Conservation (phyloP, 768 basidiomycete genomes). For the Austroboletus eburneus region DNA sequence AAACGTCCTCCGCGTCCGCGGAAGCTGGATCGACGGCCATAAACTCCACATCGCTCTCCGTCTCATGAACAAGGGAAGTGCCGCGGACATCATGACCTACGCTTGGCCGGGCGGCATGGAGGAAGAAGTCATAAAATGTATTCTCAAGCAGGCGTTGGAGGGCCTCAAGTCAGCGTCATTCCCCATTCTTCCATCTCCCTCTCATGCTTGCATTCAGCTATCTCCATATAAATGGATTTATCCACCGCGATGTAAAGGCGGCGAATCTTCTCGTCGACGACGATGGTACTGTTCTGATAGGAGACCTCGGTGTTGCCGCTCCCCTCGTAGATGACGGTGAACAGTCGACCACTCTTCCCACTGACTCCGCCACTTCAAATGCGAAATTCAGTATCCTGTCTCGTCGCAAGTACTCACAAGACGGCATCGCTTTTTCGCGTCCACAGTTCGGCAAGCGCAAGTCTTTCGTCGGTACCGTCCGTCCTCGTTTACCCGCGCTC, state of each 20-base stretch:
- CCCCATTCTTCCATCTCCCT: background rate
- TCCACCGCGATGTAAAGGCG: constrained; percentile 93
- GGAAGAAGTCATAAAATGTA: constrained; percentile 83
- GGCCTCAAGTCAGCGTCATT: constrained; percentile 79
- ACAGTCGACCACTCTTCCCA: constrained; percentile 30
- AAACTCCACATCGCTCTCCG: constrained; percentile 83
- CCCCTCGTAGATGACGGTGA: constrained; percentile 67
- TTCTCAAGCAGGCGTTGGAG: constrained; percentile 79
- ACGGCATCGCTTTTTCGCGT: constrained; percentile 18
- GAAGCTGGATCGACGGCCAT: constrained; percentile 82
- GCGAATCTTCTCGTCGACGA: constrained; percentile 92
- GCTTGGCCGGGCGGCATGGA: constrained; percentile 87
- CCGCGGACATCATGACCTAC: constrained; percentile 80
- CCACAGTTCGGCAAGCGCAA: constrained; percentile 72
- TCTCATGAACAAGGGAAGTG: constrained; percentile 86
- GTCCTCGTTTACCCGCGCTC: constrained; percentile 18
- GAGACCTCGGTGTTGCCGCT: constrained; percentile 91
- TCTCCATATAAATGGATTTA: constrained; percentile 84
- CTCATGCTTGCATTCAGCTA: constrained; percentile 46
- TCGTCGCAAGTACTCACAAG: constrained; percentile 2
- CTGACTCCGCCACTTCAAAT: constrained; percentile 23
- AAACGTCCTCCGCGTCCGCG: constrained; percentile 89
- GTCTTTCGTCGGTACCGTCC: constrained; percentile 88
- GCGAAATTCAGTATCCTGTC: constrained; percentile 34
- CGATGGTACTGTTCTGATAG: constrained; percentile 84